Evolutionary conservation across 257 asterid genomes (phyloP), one percentile per base, ranked within the genome.

Genomic region (Echites panduratus): DNA sequence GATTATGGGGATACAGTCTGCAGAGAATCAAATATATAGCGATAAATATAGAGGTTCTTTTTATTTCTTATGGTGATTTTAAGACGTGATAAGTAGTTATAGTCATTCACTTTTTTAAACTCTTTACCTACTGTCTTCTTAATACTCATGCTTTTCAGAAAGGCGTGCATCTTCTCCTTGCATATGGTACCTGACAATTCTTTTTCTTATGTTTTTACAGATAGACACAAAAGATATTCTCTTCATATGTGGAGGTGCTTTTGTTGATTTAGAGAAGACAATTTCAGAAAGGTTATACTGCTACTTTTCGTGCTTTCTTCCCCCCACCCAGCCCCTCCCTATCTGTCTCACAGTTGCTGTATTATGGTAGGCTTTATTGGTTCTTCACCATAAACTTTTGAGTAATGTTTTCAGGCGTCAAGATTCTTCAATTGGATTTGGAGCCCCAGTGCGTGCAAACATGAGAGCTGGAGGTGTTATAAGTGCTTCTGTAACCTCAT

Each of bases 141-240:
- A 41, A 43, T 54, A 12, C 41, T 75, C 17, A 6, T 49, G 20
- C 52, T 45, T 16, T n/a, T 65, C 41, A 70, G 14, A 26, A 24
- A 26, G 5, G 19, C 62, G 22, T 26, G n/a, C 43, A 7, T 26
- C 38, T 73, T 26, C 32, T 54, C 22, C 65, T 44, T 57, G 10
- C 59, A 11, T 22, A 38, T n/a, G 10, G 32, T 57, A 65, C 74
- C 47, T 45, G n/a, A 35, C 29, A 47, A 52, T 43, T 22, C 58
- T 58, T 67, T 52, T 72, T 44, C 66, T 29, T 47, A 57, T 69
- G 43, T 63, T 65, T 65, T 38, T 58, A 71, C 93, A 95, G 99
- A 90, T 95, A 70, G 99, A 95, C 84, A 95, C 99, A 17, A 95
- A 92, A 84, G 99, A 95, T 74, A 95, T 94, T 76, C 99, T 94